These are phyloP conservation scores for Hyparrhenia diplandra DNA, from an alignment of 176 grass and related monocot genomes.

Conservation along the genomic window DNA sequence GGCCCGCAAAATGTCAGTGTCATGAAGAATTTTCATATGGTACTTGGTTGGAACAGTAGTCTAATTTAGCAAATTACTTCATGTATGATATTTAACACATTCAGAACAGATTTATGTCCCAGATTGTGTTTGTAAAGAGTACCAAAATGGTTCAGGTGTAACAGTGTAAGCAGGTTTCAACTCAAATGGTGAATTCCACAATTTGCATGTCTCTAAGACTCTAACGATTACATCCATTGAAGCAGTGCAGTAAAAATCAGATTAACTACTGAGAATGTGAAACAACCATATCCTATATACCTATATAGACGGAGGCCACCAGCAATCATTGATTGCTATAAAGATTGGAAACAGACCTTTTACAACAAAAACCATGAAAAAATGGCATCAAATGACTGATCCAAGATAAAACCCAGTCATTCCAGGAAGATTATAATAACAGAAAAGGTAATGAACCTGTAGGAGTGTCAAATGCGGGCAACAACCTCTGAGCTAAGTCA, in stretches of 20 bases:
- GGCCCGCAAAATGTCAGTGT: not conserved
- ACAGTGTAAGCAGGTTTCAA: not conserved
- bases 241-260: not conserved
- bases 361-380: not conserved
- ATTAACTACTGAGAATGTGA: not conserved
- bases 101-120: not conserved
- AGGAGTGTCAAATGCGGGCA: constrained; percentile 98
- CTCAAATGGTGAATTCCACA: not conserved
- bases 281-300: no score
- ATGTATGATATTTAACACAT: not conserved
- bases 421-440: constrained; percentile 7
- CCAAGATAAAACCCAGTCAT: not conserved
- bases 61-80: not conserved
- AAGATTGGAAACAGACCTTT: constrained; percentile 8
- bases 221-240: not conserved
- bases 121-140: not conserved
- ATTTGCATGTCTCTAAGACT: constrained; percentile 7
- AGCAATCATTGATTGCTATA: no score
- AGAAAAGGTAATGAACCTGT: constrained; percentile 67
- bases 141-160: not conserved
- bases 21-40: not conserved
- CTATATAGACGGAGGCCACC: no score
- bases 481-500: constrained; percentile 78
- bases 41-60: not conserved
- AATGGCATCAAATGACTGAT: not conserved